Percentiles rank a stretch among this genome's conserved stretches.
phyloP scores from a whole-genome alignment of 345 rosid genomes.

The Lepidium sativum region DNA sequence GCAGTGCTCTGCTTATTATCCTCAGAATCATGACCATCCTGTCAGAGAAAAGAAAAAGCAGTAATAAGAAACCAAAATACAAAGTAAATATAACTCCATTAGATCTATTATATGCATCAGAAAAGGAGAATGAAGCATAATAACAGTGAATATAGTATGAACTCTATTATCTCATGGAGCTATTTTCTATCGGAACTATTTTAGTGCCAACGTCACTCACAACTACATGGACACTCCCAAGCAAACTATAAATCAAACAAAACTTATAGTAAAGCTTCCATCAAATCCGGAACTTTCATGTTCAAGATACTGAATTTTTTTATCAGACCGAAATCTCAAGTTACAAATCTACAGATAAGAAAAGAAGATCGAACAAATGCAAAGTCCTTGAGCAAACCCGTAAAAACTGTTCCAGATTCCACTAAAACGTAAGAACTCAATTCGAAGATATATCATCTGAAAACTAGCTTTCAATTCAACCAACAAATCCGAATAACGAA shows the following conservation, averaged over 20 bases:
- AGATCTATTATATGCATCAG: not conserved
- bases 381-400: no score
- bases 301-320: not conserved
- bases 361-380: not conserved
- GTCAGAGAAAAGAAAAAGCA: not conserved
- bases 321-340: not conserved
- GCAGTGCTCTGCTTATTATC: conserved; percentile 53
- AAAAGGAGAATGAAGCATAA: not conserved
- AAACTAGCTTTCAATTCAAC: no score
- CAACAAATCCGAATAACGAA: no score
- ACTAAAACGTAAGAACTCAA: no score
- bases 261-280: not conserved
- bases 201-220: not conserved
- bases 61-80: not conserved
- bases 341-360: not conserved
- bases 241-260: not conserved
- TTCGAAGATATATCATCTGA: no score
- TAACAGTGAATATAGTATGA: not conserved
- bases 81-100: not conserved
- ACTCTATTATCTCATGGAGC: not conserved
- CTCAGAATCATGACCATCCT: conserved; percentile 79
- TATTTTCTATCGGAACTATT: no score
- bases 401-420: no score
- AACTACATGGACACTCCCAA: not conserved
- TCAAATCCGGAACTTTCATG: not conserved